Percentiles rank a stretch among this genome's conserved stretches.
phyloP scores from a whole-genome alignment of 345 rosid genomes.

The Lumnitzera racemosa region DNA sequence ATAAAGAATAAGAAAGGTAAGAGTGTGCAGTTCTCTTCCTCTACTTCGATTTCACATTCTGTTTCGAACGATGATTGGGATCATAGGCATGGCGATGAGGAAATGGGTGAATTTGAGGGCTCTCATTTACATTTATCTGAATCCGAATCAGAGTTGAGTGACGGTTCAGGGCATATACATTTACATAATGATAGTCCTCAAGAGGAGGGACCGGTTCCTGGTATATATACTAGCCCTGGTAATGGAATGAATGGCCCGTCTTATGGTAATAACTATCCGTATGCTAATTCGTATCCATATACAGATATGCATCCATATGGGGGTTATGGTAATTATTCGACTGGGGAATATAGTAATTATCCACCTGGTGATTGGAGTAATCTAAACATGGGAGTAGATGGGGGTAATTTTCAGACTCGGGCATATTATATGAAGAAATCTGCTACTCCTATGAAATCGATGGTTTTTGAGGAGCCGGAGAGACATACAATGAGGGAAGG shows the following conservation, averaged over 20 bases:
- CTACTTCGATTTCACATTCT: conserved; percentile 62
- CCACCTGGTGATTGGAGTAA: conserved; percentile 37
- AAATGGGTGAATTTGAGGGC: conserved; percentile 27
- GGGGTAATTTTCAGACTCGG: conserved; percentile 16
- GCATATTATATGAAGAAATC: conserved; percentile 74
- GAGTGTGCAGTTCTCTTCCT: conserved; percentile 31
- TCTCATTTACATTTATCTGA: conserved; percentile 63
- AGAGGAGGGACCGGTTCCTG: conserved; percentile 11
- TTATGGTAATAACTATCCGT: conserved; percentile 12
- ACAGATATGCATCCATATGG: conserved; percentile 1
- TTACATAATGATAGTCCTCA: conserved; percentile 21
- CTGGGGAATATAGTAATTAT: conserved; percentile 32
- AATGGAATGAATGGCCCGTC: conserved; percentile 7
- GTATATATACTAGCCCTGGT: conserved; percentile 1
- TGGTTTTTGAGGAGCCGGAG: conserved; percentile 60
- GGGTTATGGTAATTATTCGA: conserved; percentile 4
- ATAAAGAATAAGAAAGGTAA: background rate
- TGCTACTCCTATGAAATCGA: conserved; percentile 51
- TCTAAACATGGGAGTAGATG: conserved; percentile 20
- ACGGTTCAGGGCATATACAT: conserved; percentile 48
- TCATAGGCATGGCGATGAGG: conserved; percentile 8
- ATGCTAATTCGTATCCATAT: conserved; percentile 1
- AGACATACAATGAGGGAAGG: conserved; percentile 21
- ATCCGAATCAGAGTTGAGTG: conserved; percentile 37
- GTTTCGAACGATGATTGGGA: conserved; percentile 7